These are phyloP conservation scores for Talaromyces proteolyticus DNA, from an alignment of 495 filamentous ascomycete species.

Conservation along the genomic window DNA sequence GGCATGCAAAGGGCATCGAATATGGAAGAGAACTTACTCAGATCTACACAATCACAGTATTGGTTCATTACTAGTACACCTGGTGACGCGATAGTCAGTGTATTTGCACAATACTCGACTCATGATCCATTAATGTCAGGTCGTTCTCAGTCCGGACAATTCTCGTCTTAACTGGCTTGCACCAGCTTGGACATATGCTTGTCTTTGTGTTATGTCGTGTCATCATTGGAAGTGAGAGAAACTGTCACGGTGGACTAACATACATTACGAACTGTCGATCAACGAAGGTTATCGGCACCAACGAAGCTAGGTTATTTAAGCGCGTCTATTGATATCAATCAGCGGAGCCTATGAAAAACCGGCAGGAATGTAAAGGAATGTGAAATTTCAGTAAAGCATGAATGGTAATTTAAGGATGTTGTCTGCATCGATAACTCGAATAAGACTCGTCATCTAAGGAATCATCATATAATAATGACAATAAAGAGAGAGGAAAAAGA, in stretches of 20 bases:
- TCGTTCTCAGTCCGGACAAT: slow-evolving; percentile 39
- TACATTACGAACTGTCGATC: slow-evolving; percentile 17
- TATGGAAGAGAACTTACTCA: slow-evolving; percentile 12
- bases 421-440: slow-evolving; percentile 57
- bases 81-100: neutral
- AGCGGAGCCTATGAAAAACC: neutral
- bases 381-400: slow-evolving; percentile 48
- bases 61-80: neutral
- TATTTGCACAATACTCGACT: neutral
- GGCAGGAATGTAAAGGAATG: neutral
- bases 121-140: neutral
- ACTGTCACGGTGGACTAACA: slow-evolving; percentile 14
- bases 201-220: slow-evolving; percentile 46
- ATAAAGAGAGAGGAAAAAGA: slow-evolving; percentile 6
- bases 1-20: slow-evolving; percentile 3
- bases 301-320: neutral
- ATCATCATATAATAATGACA: slow-evolving; percentile 39
- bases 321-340: neutral
- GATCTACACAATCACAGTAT: slow-evolving; percentile 13
- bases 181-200: slow-evolving; percentile 57
- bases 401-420: slow-evolving; percentile 50
- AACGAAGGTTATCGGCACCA: neutral
- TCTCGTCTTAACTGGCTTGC: slow-evolving; percentile 42
- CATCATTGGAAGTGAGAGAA: slow-evolving; percentile 34
- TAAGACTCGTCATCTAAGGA: slow-evolving; percentile 58